Conservation (phyloP, 257 asterid genomes). For the Lithospermum erythrorhizon region DNA sequence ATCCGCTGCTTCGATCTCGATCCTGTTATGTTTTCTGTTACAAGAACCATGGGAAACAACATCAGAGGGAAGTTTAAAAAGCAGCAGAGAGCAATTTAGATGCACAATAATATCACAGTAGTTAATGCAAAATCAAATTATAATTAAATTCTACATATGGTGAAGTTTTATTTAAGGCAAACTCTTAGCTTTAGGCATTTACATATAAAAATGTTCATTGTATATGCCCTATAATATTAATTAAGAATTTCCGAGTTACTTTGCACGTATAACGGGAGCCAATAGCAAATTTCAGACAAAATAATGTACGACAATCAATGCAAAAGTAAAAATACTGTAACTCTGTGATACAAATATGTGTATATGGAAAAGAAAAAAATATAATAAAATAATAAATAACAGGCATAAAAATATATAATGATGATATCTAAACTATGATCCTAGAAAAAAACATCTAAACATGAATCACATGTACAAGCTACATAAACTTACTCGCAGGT, state of each 20-base stretch:
- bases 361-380: not conserved
- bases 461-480: not conserved
- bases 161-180: no score
- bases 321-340: no score
- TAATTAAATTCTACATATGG: no score
- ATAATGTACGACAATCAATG: no score
- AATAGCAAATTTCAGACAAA: no score
- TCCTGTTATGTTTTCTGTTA: slow-evolving; percentile 1
- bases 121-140: not conserved
- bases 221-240: no score
- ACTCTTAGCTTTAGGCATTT: no score
- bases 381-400: not conserved
- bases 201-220: no score
- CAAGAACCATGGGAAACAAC: not conserved
- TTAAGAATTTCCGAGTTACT: no score
- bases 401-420: not conserved
- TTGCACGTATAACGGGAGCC: no score
- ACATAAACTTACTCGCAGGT: slow-evolving; percentile 72
- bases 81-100: not conserved
- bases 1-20: not conserved
- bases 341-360: no score
- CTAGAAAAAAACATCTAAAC: not conserved
- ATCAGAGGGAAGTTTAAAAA: not conserved
- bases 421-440: not conserved
- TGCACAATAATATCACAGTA: not conserved